These are phyloP conservation scores for Wickerhamomyces mucosus DNA, from an alignment of 805 yeast species.

Conservation along the genomic window DNA sequence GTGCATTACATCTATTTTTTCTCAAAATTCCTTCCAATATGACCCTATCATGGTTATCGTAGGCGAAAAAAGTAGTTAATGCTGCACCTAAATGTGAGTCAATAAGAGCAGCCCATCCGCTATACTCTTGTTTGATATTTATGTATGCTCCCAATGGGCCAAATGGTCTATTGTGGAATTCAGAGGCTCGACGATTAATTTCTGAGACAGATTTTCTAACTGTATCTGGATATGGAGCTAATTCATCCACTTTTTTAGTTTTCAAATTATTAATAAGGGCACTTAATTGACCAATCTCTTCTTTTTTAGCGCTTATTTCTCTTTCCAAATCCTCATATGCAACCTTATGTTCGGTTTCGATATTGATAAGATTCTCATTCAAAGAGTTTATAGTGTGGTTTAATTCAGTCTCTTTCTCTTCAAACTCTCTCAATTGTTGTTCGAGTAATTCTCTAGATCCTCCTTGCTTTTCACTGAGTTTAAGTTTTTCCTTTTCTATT, in stretches of 20 bases:
- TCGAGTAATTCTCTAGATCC: slow-evolving; percentile 15
- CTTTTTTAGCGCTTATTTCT: slow-evolving; percentile 5
- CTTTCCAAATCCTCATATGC: slow-evolving; percentile 2
- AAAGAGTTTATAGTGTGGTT: background rate
- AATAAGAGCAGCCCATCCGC: slow-evolving; percentile 50
- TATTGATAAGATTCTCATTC: slow-evolving; percentile 1
- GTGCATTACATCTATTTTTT: slow-evolving; percentile 23
- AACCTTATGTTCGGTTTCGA: slow-evolving; percentile 3
- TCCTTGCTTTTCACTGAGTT: slow-evolving; percentile 20
- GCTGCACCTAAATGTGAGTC: slow-evolving; percentile 44
- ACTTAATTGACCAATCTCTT: slow-evolving; percentile 4
- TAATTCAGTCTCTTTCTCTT: background rate
- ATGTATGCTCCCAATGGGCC: slow-evolving; percentile 76
- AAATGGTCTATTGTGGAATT: slow-evolving; percentile 44
- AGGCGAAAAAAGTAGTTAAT: slow-evolving; percentile 59
- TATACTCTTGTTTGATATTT: slow-evolving; percentile 42
- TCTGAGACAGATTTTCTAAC: slow-evolving; percentile 3
- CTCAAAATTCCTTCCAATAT: slow-evolving; percentile 28
- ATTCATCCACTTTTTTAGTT: slow-evolving; percentile 2
- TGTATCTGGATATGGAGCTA: slow-evolving; percentile 2
- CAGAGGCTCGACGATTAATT: slow-evolving; percentile 17
- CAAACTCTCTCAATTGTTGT: slow-evolving; percentile 5
- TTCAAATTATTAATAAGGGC: slow-evolving; percentile 1
- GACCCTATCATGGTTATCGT: slow-evolving; percentile 48
- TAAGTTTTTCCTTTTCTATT: slow-evolving; percentile 17